phyloP scores from a whole-genome alignment of 352 stramenopile genomes.

The Phytopythium helicoides region DNA sequence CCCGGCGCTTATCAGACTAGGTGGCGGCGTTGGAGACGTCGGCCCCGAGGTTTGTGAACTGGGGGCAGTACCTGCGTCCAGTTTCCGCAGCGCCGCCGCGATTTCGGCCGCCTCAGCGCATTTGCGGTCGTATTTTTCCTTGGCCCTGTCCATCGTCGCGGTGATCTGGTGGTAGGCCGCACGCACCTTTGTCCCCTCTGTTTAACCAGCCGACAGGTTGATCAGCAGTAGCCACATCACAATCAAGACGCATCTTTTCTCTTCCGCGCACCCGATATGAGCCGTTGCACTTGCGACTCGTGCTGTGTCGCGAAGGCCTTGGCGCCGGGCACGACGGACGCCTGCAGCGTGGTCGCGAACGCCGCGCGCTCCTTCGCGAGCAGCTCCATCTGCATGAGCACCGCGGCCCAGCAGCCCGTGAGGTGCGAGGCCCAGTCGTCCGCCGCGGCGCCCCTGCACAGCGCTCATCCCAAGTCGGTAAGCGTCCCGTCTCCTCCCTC shows the following conservation, averaged over 20 bases:
- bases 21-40: slow-evolving; percentile 5
- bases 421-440: slow-evolving; percentile 76
- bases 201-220: slow-evolving; percentile 1
- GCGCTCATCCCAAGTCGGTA: no score
- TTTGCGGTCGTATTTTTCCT: slow-evolving; percentile 77
- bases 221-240: no score
- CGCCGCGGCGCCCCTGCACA: slow-evolving; percentile 37
- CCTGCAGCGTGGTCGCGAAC: slow-evolving; percentile 63
- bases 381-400: slow-evolving; percentile 53
- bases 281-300: slow-evolving; percentile 69
- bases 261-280: slow-evolving; percentile 64
- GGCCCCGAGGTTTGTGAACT: slow-evolving; percentile 3
- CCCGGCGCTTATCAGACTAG: neutral
- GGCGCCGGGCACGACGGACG: slow-evolving; percentile 45
- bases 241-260: no score
- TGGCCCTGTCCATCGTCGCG: slow-evolving; percentile 59
- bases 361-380: slow-evolving; percentile 52
- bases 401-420: slow-evolving; percentile 45
- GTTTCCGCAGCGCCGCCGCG: slow-evolving; percentile 28
- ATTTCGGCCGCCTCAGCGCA: slow-evolving; percentile 67
- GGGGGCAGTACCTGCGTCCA: slow-evolving; percentile 11
- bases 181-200: slow-evolving; percentile 74
- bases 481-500: no score
- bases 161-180: slow-evolving; percentile 59
- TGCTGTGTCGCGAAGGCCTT: slow-evolving; percentile 74